phyloP scores from a whole-genome alignment of 2,329 filamentous ascomycete genomes.

The Aureobasidium sp. region DNA sequence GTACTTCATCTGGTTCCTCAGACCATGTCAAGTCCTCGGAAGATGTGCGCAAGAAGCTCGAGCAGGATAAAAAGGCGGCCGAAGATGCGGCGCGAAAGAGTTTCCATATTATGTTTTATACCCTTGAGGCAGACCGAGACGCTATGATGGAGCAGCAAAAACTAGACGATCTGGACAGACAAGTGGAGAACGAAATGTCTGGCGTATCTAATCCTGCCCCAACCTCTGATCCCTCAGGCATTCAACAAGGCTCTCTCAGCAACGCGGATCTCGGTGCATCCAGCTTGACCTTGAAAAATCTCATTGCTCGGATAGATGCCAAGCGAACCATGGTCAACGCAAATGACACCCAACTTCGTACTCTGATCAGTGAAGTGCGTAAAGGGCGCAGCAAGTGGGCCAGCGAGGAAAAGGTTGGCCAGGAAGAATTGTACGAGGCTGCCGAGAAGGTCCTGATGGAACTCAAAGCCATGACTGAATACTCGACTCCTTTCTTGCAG shows the following conservation, averaged over 20 bases:
- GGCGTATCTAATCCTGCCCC: constrained; percentile 41
- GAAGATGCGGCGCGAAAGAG: constrained; percentile 83
- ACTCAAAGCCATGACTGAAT: constrained; percentile 93
- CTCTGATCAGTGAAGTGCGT: constrained; percentile 90
- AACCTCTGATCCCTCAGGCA: constrained; percentile 35
- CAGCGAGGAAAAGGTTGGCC: constrained; percentile 92
- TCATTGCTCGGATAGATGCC: constrained; percentile 90
- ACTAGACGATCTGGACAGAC: constrained; percentile 90
- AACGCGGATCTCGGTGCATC: constrained; percentile 93
- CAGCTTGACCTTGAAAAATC: constrained; percentile 89
- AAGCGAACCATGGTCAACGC: constrained; percentile 85
- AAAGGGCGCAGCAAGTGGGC: constrained; percentile 99
- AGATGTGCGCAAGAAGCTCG: constrained; percentile 84
- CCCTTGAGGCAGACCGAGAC: constrained; percentile 86
- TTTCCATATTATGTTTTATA: constrained; percentile 92
- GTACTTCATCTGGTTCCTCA: constrained; percentile 39
- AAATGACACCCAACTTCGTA: constrained; percentile 84
- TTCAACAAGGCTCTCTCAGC: constrained; percentile 76
- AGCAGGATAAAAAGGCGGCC: constrained; percentile 83
- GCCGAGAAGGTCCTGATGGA: constrained; percentile 95
- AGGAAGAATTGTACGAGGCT: constrained; percentile 96
- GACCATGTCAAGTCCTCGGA: constrained; percentile 63
- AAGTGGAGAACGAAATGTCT: constrained; percentile 92
- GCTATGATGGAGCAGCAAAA: constrained; percentile 98
- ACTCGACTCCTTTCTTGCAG: constrained; percentile 90